Conservation (phyloP, 2,329 filamentous ascomycete species). For the Atkinsonella hypoxylon region DNA sequence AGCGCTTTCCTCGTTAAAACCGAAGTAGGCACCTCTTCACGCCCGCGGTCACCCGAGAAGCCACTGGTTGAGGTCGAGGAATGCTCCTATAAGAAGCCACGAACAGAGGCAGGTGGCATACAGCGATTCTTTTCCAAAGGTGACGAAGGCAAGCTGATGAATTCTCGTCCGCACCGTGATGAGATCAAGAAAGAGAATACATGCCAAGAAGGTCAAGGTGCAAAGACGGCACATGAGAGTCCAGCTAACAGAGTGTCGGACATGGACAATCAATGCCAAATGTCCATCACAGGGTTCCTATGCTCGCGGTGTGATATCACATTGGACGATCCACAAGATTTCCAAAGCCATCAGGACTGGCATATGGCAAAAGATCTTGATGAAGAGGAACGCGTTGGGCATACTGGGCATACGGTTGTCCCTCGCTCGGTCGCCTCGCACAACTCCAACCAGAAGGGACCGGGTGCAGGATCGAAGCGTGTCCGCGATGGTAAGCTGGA, state of each 20-base stretch:
- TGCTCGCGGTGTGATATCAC: constrained; percentile 55
- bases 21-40: constrained; percentile 42
- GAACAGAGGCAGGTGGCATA: constrained; percentile 37
- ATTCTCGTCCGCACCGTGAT: constrained; percentile 2
- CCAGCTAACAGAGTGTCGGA: neutral
- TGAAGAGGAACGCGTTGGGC: constrained; percentile 42
- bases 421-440: constrained; percentile 21
- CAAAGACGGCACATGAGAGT: neutral
- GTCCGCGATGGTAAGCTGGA: constrained; percentile 31
- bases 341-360: constrained; percentile 80
- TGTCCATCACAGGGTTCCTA: constrained; percentile 15
- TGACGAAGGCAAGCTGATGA: neutral
- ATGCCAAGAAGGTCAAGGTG: neutral
- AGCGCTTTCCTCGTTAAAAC: constrained; percentile 73
- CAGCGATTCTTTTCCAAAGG: constrained; percentile 43
- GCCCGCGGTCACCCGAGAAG: constrained; percentile 9
- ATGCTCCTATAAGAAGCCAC: constrained; percentile 18
- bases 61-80: constrained; percentile 3
- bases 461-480: constrained; percentile 29
- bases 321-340: constrained; percentile 44
- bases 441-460: constrained; percentile 17
- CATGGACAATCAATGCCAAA: neutral
- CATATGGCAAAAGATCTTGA: constrained; percentile 86
- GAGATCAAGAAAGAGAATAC: neutral
- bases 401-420: constrained; percentile 30